Evolutionary conservation across 2,329 filamentous ascomycete genomes (phyloP).

Genomic region (Myrmaecium sp.): DNA sequence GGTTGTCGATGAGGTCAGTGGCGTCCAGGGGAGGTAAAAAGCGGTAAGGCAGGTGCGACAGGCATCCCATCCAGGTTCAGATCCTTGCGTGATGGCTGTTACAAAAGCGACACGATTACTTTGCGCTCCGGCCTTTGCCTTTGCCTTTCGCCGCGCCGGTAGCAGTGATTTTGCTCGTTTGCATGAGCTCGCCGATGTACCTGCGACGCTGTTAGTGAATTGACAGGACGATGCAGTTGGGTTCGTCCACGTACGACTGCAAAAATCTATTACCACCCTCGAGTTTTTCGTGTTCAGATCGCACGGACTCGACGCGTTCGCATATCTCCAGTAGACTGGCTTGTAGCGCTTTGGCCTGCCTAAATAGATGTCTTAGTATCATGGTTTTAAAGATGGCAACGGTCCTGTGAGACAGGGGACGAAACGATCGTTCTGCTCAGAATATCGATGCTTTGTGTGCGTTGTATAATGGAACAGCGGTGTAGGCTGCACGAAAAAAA

Average conservation of each 20-base stretch:
- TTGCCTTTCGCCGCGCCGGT: slow-evolving; percentile 35
- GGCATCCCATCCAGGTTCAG: too few relatives aligned
- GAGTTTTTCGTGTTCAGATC: slow-evolving; percentile 88
- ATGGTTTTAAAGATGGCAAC: slow-evolving; percentile 3
- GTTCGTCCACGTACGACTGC: slow-evolving; percentile 37
- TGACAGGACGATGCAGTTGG: not conserved
- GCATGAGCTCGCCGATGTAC: slow-evolving; percentile 93
- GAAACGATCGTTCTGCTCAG: too few relatives aligned
- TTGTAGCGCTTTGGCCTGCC: slow-evolving; percentile 78
- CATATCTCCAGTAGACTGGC: slow-evolving; percentile 79
- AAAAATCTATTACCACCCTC: slow-evolving; percentile 95
- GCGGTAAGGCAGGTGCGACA: too few relatives aligned
- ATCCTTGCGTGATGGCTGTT: too few relatives aligned
- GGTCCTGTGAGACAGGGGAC: not conserved
- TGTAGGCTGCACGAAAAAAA: not conserved
- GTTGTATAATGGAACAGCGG: not conserved
- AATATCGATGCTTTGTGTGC: slow-evolving; percentile 1
- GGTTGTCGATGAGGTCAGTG: too few relatives aligned
- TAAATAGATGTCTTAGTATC: slow-evolving; percentile 45
- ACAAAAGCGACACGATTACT: too few relatives aligned
- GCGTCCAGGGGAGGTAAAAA: too few relatives aligned
- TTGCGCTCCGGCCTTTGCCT: slow-evolving; percentile 14
- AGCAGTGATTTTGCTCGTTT: slow-evolving; percentile 45
- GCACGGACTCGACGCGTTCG: slow-evolving; percentile 85
- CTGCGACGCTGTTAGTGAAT: slow-evolving; percentile 30